A percentile compares a stretch with the other conserved stretches of the same genome.
Evolutionary conservation across 2,329 filamentous ascomycete genomes (phyloP).

Genomic region (Microcera coccophila): DNA sequence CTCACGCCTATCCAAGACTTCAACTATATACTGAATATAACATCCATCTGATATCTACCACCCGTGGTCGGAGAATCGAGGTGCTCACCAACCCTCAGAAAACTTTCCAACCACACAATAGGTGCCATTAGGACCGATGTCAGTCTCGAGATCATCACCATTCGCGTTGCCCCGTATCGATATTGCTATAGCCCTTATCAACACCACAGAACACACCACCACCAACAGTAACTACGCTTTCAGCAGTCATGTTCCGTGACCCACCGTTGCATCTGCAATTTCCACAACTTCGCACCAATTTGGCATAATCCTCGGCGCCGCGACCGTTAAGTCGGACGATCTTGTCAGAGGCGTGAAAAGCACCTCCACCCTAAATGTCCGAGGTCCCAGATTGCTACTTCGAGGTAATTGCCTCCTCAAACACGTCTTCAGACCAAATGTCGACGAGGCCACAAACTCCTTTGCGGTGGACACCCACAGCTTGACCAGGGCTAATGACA

Average conservation of each 20-base stretch:
- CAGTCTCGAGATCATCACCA: slow-evolving; percentile 17
- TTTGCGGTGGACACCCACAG: slow-evolving; percentile 49
- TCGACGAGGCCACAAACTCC: slow-evolving; percentile 41
- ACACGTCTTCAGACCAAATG: slow-evolving; percentile 40
- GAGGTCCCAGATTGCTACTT: slow-evolving; percentile 39
- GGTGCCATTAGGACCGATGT: slow-evolving; percentile 16
- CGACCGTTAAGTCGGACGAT: slow-evolving; percentile 42
- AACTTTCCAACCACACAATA: slow-evolving; percentile 15
- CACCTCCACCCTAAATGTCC: slow-evolving; percentile 40
- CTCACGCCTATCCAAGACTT: slow-evolving; percentile 4
- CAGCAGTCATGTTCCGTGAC: slow-evolving; percentile 16
- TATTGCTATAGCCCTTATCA: slow-evolving; percentile 26
- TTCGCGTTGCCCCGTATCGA: slow-evolving; percentile 18
- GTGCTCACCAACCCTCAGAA: slow-evolving; percentile 13
- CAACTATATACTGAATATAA: slow-evolving; percentile 1
- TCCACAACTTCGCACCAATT: slow-evolving; percentile 48
- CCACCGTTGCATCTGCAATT: slow-evolving; percentile 26
- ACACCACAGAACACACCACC: slow-evolving; percentile 21
- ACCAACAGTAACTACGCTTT: slow-evolving; percentile 18
- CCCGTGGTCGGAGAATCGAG: background rate
- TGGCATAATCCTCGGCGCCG: slow-evolving; percentile 41
- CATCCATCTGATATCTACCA: background rate
- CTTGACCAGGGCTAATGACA: slow-evolving; percentile 48
- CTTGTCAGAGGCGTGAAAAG: slow-evolving; percentile 40
- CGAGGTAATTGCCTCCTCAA: slow-evolving; percentile 36